A percentile compares a stretch with the other conserved stretches of the same genome.
Evolutionary conservation across 208 protist species (phyloP).

Genomic region (Trypanosoma rangeli): DNA sequence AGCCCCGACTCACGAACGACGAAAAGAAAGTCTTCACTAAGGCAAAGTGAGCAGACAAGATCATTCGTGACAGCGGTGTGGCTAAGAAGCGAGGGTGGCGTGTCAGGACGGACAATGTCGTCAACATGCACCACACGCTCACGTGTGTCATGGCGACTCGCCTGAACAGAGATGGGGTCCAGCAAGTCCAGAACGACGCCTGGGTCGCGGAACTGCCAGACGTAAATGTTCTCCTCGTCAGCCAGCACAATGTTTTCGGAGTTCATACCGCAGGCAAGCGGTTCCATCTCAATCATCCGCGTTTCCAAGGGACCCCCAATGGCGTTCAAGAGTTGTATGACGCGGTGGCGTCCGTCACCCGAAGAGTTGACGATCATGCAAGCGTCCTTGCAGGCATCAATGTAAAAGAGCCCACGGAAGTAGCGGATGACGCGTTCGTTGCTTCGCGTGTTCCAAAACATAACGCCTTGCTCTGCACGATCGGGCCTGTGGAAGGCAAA

Average conservation of each 20-base stretch:
- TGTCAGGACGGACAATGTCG: constrained; percentile 81
- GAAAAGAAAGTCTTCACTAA: constrained; percentile 81
- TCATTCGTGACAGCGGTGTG: constrained; percentile 88
- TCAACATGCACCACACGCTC: constrained; percentile 93
- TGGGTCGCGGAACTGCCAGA: constrained; percentile 95
- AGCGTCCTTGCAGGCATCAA: constrained; percentile 73
- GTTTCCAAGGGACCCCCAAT: constrained; percentile 95
- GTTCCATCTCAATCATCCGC: constrained; percentile 92
- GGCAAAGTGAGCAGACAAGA: constrained; percentile 87
- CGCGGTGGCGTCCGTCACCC: constrained; percentile 51
- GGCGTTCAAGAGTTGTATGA: constrained; percentile 94
- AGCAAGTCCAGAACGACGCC: constrained; percentile 67
- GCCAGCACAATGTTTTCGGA: constrained; percentile 90
- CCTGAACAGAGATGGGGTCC: constrained; percentile 84
- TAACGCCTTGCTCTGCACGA: constrained; percentile 91
- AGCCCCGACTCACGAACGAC: constrained; percentile 90
- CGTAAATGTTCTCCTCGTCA: constrained; percentile 89
- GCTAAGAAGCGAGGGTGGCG: constrained; percentile 38
- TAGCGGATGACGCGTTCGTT: constrained; percentile 91
- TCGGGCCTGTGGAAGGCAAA: constrained; percentile 92
- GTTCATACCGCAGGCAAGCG: constrained; percentile 89
- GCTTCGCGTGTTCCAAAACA: constrained; percentile 95
- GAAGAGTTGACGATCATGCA: constrained; percentile 90
- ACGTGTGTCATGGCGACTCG: constrained; percentile 54
- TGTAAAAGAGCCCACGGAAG: constrained; percentile 80